phyloP scores from a whole-genome alignment of 306 rosid genomes.

The Quercus dentata region DNA sequence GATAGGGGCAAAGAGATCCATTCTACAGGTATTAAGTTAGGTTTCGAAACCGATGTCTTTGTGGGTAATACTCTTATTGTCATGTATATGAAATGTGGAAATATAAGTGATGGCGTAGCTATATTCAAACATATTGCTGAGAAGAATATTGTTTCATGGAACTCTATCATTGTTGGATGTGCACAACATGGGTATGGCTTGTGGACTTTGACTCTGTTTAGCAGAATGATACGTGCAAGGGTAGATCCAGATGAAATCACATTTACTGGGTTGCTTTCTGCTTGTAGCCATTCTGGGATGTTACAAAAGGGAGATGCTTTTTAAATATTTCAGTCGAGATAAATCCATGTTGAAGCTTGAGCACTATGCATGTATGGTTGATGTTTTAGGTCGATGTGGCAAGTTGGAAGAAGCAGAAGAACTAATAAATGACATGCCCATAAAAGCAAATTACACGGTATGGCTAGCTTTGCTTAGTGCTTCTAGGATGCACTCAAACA shows the following conservation, averaged over 20 bases:
- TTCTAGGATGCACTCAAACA: conserved; percentile 56
- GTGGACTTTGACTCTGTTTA: conserved; percentile 56
- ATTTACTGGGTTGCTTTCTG: conserved; percentile 72
- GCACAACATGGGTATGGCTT: conserved; percentile 69
- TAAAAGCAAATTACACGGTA: conserved; percentile 49
- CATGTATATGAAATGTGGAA: conserved; percentile 80
- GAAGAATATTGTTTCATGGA: conserved; percentile 79
- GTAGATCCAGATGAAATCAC: conserved; percentile 74
- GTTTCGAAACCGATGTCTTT: conserved; percentile 50
- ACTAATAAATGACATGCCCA: conserved; percentile 50
- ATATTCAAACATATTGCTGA: conserved; percentile 46
- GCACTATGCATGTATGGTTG: conserved; percentile 79
- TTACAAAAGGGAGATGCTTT: conserved; percentile 63
- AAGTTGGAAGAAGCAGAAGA: conserved; percentile 74
- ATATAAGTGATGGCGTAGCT: conserved; percentile 48
- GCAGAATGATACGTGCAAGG: conserved; percentile 54
- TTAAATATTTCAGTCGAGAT: conserved; percentile 38
- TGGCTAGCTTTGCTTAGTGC: conserved; percentile 79
- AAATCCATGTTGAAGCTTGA: conserved; percentile 47
- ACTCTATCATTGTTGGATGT: conserved; percentile 68
- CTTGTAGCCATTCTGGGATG: conserved; percentile 82
- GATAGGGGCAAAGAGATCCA: conserved; percentile 65
- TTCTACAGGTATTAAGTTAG: conserved; percentile 44
- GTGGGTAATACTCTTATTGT: conserved; percentile 74
- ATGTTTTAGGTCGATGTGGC: conserved; percentile 74